Evolutionary conservation across 176 grass and related monocot species (phyloP).

Genomic region (Carex kokanica): DNA sequence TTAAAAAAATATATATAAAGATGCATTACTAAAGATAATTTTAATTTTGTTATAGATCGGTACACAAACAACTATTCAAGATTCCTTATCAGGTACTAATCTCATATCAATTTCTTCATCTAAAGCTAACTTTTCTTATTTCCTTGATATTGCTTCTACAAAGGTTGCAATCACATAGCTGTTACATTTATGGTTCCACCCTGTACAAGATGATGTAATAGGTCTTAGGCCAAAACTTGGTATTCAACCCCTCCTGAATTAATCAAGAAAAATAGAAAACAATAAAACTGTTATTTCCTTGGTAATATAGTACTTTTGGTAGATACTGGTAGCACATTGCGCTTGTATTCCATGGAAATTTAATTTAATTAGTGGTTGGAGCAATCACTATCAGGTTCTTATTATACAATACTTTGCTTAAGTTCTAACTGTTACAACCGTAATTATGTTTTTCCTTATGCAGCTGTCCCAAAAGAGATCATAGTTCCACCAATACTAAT

Average conservation of each 20-base stretch:
- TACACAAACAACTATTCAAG: neutral
- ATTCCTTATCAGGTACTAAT: neutral
- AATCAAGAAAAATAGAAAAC: neutral
- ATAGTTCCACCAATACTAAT: conserved; percentile 36
- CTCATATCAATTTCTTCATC: conserved; percentile 14
- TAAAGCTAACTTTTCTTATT: conserved; percentile 2
- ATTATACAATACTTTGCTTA: neutral
- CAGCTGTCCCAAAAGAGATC: conserved; percentile 50
- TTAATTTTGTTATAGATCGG: neutral
- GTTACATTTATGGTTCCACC: neutral
- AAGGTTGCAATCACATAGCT: neutral
- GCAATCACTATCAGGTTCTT: neutral
- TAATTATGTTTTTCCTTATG: conserved; percentile 28
- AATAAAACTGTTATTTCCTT: neutral
- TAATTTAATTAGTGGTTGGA: neutral
- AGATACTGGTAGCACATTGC: neutral
- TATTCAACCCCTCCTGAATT: neutral
- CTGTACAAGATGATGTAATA: neutral
- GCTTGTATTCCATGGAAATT: neutral
- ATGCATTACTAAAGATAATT: neutral
- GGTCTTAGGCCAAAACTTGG: neutral
- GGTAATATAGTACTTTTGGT: neutral
- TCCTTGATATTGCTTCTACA: neutral
- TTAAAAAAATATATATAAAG: neutral
- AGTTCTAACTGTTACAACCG: neutral